Base-by-base conservation (phyloP, 345 rosid species). In the Sonneratia caseolaris region DNA sequence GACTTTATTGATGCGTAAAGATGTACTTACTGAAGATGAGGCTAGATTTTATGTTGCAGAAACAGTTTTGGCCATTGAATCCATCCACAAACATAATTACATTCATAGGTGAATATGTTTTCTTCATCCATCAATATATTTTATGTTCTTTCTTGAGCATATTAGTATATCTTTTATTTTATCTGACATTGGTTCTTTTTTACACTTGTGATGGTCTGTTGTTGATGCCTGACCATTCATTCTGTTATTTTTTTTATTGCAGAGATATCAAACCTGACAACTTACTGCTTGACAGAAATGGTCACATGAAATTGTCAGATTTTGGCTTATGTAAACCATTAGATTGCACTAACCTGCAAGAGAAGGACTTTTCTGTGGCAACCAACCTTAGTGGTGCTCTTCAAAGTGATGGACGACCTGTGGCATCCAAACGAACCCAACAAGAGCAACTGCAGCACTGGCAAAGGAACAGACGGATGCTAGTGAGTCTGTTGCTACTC, bases 201-300 rank as follows among this genome's bases (percentile, higher is more conserved):
- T 37, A 37, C 21, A 47, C 1, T 18, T 27, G 43, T 36, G 45
- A 9, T 42, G 45, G 45, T 69, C 15, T 48, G 61, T 51, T 64
- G 70, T 21, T 53, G 65, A 36, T 37, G 73, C 43, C 62, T 38
- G 22, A 37, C 66, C 4, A 57, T 18, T 18, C 35, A 56, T 35
- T 40, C 65, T 37, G 48, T 18, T 8, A 67, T 57, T 22, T 73
- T 0, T 27, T 27, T 55, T 66, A 56, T 76, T 67, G 71, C 90
- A 95, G 99, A 81, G 99, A 95, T 79, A 90, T 95, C 83, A 94
- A 94, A 82, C 98, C 98, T 53, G 98, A 93, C 76, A 93, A 93
- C 82, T 84, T 93, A 82, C 87, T 93, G 64, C 92, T 93, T 71
- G 98, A 91, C 83, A 84, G 83, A 84, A 64, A 71, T 75, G 98